Percentiles rank a stretch among this genome's conserved stretches.
Evolutionary conservation across 371 early-diverging fungal genomes (phyloP).

Genomic region (Actinomortierella wolfii): DNA sequence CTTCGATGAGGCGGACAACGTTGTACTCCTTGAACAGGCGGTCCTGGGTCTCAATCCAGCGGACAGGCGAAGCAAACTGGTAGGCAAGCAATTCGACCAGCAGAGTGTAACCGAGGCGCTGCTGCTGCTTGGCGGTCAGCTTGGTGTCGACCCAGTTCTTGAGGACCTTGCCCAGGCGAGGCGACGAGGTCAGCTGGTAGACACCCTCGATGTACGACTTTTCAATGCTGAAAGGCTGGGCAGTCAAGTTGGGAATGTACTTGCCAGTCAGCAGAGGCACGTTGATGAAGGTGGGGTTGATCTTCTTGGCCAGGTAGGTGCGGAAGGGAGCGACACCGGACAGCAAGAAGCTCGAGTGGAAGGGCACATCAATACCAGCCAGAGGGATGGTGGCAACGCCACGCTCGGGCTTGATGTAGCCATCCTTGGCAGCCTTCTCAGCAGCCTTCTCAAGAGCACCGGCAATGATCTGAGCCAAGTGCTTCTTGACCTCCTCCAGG

Average conservation of each 20-base stretch:
- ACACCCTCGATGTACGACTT: slow-evolving; percentile 84
- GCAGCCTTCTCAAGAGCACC: slow-evolving; percentile 76
- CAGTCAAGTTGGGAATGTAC: slow-evolving; percentile 97
- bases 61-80: slow-evolving; percentile 93
- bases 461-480: slow-evolving; percentile 79
- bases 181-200: slow-evolving; percentile 73
- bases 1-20: slow-evolving; percentile 89
- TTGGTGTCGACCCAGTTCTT: slow-evolving; percentile 82
- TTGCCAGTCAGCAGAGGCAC: slow-evolving; percentile 77
- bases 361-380: slow-evolving; percentile 95
- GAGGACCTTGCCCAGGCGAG: slow-evolving; percentile 76
- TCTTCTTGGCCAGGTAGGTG: slow-evolving; percentile 80
- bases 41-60: slow-evolving; percentile 99
- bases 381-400: slow-evolving; percentile 93
- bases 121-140: slow-evolving; percentile 78
- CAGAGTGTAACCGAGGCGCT: slow-evolving; percentile 84
- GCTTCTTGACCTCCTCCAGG: slow-evolving; percentile 84
- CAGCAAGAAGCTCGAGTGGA: slow-evolving; percentile 93
- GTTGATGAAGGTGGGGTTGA: slow-evolving; percentile 78
- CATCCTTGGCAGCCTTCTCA: slow-evolving; percentile 62
- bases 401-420: slow-evolving; percentile 77
- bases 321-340: slow-evolving; percentile 94
- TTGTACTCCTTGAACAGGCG: slow-evolving; percentile 80
- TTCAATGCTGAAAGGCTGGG: slow-evolving; percentile 83
- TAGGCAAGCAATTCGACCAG: slow-evolving; percentile 93